These are phyloP conservation scores for Sclerotinia sclerotiorum DNA, from an alignment of 2,329 filamentous ascomycete species.

Conservation along the genomic window DNA sequence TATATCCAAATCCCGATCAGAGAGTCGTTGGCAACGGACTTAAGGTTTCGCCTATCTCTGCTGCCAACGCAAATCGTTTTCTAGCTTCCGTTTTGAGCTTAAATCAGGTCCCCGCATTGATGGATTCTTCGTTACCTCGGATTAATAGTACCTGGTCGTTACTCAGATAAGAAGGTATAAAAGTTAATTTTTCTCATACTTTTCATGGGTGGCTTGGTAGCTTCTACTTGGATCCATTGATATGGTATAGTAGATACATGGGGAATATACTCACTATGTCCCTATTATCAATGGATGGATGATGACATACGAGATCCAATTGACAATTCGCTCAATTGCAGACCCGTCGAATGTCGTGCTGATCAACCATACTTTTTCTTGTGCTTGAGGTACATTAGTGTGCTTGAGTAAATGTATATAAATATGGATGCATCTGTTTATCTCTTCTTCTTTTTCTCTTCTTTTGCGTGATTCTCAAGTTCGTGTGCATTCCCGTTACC, in stretches of 20 bases:
- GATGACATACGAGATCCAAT: neutral
- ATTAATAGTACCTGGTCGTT: neutral
- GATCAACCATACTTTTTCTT: neutral
- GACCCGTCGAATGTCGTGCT: neutral
- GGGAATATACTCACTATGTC: too few relatives aligned
- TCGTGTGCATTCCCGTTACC: neutral
- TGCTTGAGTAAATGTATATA: neutral
- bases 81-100: constrained; percentile 23
- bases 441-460: neutral
- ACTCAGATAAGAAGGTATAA: constrained; percentile 4
- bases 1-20: neutral
- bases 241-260: neutral
- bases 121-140: neutral
- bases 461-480: neutral
- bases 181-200: neutral
- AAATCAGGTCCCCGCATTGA: neutral
- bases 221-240: neutral
- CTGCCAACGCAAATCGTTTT: neutral
- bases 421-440: neutral
- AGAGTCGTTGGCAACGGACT: neutral
- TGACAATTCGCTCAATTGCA: neutral
- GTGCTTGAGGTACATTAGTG: neutral
- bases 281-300: neutral
- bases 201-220: constrained; percentile 6
- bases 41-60: constrained; percentile 18